phyloP scores from a whole-genome alignment of 1,284 basidiomycete species.

The Austroboletus novae-zelandiae region DNA sequence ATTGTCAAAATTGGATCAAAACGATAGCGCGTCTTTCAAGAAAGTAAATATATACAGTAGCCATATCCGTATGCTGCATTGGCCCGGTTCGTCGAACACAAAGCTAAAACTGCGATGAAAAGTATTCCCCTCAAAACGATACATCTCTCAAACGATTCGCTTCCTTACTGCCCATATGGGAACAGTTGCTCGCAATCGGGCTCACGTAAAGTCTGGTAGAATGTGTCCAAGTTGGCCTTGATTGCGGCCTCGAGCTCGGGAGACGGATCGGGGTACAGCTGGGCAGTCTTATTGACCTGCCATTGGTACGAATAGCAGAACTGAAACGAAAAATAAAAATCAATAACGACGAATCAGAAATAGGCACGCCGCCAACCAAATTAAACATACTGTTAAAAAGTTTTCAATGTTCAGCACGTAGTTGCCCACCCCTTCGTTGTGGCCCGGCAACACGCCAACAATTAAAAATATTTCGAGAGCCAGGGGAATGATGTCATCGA shows the following conservation, averaged over 20 bases:
- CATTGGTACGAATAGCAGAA: conserved; percentile 19
- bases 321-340: conserved; percentile 5
- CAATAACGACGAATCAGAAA: neutral
- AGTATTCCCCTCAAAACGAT: too few relatives aligned
- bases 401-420: conserved; percentile 12
- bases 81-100: too few relatives aligned
- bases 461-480: neutral
- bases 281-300: conserved; percentile 22
- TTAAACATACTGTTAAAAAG: conserved; percentile 17
- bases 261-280: conserved; percentile 23
- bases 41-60: too few relatives aligned
- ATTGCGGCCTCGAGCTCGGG: conserved; percentile 22
- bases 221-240: conserved; percentile 23
- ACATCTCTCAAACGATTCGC: too few relatives aligned
- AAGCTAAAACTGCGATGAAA: too few relatives aligned
- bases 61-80: too few relatives aligned
- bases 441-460: conserved; percentile 16
- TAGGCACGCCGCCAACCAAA: neutral
- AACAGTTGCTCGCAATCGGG: conserved; percentile 21
- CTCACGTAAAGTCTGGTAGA: conserved; percentile 20
- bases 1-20: too few relatives aligned
- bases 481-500: conserved; percentile 2
- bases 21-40: too few relatives aligned
- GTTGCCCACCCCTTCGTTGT: conserved; percentile 23
- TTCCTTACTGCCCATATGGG: conserved; percentile 11